phyloP scores from a whole-genome alignment of 2,329 filamentous ascomycete species.

The Colletotrichum liaoningense region DNA sequence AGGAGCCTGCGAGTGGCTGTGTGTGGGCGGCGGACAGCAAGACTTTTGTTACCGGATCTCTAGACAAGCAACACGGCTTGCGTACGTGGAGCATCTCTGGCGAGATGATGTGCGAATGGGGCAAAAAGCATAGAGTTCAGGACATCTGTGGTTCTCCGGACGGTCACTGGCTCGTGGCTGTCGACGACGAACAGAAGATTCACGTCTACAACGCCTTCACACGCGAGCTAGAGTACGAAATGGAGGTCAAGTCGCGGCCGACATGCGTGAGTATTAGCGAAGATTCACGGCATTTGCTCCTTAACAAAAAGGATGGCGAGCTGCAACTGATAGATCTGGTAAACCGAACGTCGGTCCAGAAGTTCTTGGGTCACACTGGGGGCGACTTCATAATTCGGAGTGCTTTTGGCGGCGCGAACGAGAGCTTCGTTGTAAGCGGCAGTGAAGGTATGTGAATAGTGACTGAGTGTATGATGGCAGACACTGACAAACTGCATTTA shows the following conservation, averaged over 20 bases:
- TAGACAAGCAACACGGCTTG: slow-evolving; percentile 75
- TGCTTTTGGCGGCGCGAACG: slow-evolving; percentile 87
- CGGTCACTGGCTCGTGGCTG: slow-evolving; percentile 82
- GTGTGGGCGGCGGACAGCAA: slow-evolving; percentile 87
- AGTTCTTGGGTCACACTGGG: slow-evolving; percentile 81
- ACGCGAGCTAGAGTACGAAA: slow-evolving; percentile 79
- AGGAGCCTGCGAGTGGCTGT: slow-evolving; percentile 88
- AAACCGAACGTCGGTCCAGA: slow-evolving; percentile 76
- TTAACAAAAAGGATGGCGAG: slow-evolving; percentile 83
- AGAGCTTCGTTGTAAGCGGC: slow-evolving; percentile 91
- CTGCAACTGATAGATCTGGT: slow-evolving; percentile 84
- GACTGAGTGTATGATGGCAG: not conserved
- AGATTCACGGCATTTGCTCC: slow-evolving; percentile 83
- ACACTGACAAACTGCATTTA: slow-evolving; percentile 38
- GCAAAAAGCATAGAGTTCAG: slow-evolving; percentile 79
- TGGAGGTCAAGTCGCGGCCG: slow-evolving; percentile 75
- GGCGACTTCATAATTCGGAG: slow-evolving; percentile 84
- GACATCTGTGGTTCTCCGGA: slow-evolving; percentile 87
- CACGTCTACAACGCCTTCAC: slow-evolving; percentile 86
- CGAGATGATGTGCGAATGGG: slow-evolving; percentile 73
- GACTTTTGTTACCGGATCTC: slow-evolving; percentile 82
- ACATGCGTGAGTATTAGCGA: slow-evolving; percentile 85
- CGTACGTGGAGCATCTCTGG: slow-evolving; percentile 78
- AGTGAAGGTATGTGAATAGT: slow-evolving; percentile 78
- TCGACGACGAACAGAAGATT: slow-evolving; percentile 76